Evolutionary conservation across 371 early-diverging fungal species (phyloP).

Genomic region (Actinomortierella ambigua): DNA sequence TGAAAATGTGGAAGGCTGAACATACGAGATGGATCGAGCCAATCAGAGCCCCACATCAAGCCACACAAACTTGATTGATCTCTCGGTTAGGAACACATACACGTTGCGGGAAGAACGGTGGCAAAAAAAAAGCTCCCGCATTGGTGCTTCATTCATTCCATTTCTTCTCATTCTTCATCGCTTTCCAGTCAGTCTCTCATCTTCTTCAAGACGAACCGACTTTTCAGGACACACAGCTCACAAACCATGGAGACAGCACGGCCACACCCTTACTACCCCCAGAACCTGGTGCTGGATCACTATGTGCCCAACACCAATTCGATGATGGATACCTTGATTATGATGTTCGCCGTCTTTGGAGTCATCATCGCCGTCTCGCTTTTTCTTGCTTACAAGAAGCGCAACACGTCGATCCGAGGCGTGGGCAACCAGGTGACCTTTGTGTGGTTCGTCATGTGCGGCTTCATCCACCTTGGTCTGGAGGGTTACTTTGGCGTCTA

Average conservation of each 20-base stretch:
- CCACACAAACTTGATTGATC: too few relatives aligned
- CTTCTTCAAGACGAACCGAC: too few relatives aligned
- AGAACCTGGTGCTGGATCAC: constrained; percentile 51
- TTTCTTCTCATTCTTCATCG: not conserved
- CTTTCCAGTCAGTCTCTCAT: not conserved
- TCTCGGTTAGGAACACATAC: too few relatives aligned
- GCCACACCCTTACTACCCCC: constrained; percentile 64
- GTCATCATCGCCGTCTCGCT: constrained; percentile 38
- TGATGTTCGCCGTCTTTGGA: constrained; percentile 46
- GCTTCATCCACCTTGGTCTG: constrained; percentile 80
- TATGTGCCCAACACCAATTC: constrained; percentile 56
- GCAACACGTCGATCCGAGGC: constrained; percentile 31
- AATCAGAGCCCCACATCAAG: too few relatives aligned
- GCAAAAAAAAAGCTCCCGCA: too few relatives aligned
- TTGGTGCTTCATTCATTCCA: not conserved
- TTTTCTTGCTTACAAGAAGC: constrained; percentile 25
- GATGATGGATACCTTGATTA: constrained; percentile 46
- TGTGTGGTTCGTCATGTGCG: constrained; percentile 82
- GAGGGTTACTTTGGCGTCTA: constrained; percentile 86
- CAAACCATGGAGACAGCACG: constrained; percentile 1
- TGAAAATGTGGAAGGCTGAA: too few relatives aligned
- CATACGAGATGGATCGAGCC: too few relatives aligned
- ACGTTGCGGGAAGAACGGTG: too few relatives aligned
- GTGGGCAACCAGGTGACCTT: constrained; percentile 51
- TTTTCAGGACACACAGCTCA: too few relatives aligned